Percentiles rank a stretch among this genome's conserved stretches.
These are phyloP conservation scores for Aspergillus sp. DNA, from an alignment of 2,329 filamentous ascomycete species.

Conservation along the genomic window DNA sequence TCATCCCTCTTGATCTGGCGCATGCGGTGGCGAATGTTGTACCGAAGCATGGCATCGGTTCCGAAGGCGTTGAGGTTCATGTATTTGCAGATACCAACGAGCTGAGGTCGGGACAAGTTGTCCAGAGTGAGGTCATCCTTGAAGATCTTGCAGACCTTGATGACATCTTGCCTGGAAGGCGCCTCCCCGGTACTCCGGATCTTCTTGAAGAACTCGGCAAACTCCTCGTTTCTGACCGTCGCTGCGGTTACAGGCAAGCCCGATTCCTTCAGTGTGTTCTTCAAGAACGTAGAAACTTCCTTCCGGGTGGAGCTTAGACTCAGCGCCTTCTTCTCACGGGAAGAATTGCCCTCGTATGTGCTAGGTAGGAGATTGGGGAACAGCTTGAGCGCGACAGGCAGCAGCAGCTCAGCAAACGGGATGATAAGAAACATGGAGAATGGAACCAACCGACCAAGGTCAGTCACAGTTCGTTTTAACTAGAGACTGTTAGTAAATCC, in stretches of 20 bases:
- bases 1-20: conserved; percentile 99
- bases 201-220: conserved; percentile 96
- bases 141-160: conserved; percentile 99
- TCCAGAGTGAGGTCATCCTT: conserved; percentile 96
- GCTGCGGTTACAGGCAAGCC: conserved; percentile 81
- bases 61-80: conserved; percentile 97
- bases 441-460: conserved; percentile 86
- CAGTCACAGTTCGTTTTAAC: conserved; percentile 88
- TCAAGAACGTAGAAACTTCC: conserved; percentile 88
- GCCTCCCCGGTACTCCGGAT: conserved; percentile 86
- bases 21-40: conserved; percentile 96
- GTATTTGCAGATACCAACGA: conserved; percentile 97
- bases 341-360: conserved; percentile 90
- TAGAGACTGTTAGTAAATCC: conserved; percentile 27
- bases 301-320: conserved; percentile 82
- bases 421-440: conserved; percentile 98
- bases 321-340: conserved; percentile 84
- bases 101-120: conserved; percentile 91
- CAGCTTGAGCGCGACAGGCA: conserved; percentile 86
- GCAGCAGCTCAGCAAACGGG: conserved; percentile 88
- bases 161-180: conserved; percentile 85
- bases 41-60: conserved; percentile 95
- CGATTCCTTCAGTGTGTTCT: conserved; percentile 86
- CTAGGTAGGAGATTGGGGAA: conserved; percentile 98
- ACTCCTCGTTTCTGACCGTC: conserved; percentile 88